phyloP scores from a whole-genome alignment of 352 stramenopile species.

The Phytophthora kernoviae region DNA sequence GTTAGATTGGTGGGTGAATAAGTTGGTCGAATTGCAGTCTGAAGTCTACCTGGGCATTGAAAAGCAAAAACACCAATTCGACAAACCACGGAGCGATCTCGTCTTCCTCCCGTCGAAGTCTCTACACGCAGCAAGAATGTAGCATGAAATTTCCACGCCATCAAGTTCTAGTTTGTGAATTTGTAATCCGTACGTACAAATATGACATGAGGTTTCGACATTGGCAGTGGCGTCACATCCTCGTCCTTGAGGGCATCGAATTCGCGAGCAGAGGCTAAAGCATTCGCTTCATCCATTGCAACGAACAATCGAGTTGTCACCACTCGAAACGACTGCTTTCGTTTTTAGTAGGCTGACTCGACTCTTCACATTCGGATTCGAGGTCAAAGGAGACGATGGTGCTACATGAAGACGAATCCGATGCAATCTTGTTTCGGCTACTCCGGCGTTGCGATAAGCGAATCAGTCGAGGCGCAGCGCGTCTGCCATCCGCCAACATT shows the following conservation, averaged over 20 bases:
- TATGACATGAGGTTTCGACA: conserved; percentile 38
- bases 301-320: conserved; percentile 12
- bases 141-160: neutral
- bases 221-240: conserved; percentile 36
- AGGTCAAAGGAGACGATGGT: conserved; percentile 10
- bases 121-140: conserved; percentile 19
- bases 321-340: conserved; percentile 3
- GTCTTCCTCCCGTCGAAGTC: conserved; percentile 39
- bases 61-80: conserved; percentile 55
- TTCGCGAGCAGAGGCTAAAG: conserved; percentile 19
- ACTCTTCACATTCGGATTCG: conserved; percentile 21
- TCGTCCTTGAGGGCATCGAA: conserved; percentile 34
- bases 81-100: conserved; percentile 45
- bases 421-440: conserved; percentile 30
- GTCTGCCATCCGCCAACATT: conserved; percentile 3
- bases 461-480: neutral
- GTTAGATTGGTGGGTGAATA: neutral
- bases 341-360: conserved; percentile 3
- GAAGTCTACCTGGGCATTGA: conserved; percentile 50
- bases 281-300: conserved; percentile 20
- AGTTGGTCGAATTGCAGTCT: neutral
- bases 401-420: conserved; percentile 26
- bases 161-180: too few relatives aligned
- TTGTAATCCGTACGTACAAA: conserved; percentile 33
- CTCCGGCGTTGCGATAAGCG: conserved; percentile 30